These are phyloP conservation scores for Sanguinoderma infundibulare DNA, from an alignment of 1,284 basidiomycete species.

Conservation along the genomic window DNA sequence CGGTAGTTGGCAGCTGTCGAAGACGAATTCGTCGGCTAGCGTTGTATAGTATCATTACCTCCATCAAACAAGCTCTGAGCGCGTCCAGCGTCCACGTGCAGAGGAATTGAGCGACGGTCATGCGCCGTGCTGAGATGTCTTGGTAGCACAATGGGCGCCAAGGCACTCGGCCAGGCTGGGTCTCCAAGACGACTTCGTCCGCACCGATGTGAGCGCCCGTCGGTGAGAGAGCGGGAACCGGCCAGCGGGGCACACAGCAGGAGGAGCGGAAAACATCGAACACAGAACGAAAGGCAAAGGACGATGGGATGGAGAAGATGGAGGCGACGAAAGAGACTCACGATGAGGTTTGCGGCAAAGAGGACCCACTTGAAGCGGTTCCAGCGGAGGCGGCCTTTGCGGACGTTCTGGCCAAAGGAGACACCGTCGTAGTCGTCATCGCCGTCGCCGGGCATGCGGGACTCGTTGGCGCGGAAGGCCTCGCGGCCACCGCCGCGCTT, in stretches of 20 bases:
- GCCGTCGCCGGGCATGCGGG: slow-evolving; percentile 55
- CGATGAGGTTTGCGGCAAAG: slow-evolving; percentile 53
- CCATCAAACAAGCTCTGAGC: too few species aligned
- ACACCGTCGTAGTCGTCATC: slow-evolving; percentile 60
- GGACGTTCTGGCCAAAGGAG: slow-evolving; percentile 41
- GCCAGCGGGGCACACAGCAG: neutral
- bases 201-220: neutral
- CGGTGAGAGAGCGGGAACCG: neutral
- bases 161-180: neutral
- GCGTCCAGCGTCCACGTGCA: too few species aligned
- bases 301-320: neutral
- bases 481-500: slow-evolving; percentile 59
- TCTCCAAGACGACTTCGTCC: neutral
- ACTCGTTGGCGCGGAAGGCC: slow-evolving; percentile 51
- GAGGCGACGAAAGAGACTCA: slow-evolving; percentile 37
- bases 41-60: too few species aligned
- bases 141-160: too few species aligned
- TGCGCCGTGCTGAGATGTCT: too few species aligned
- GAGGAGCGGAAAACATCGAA: neutral
- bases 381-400: slow-evolving; percentile 54
- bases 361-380: slow-evolving; percentile 67
- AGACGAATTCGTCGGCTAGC: neutral
- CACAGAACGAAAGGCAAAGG: neutral
- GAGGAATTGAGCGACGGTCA: too few species aligned
- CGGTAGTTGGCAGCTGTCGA: too few species aligned